phyloP scores from a whole-genome alignment of 345 rosid genomes.

The Mangifera indica region DNA sequence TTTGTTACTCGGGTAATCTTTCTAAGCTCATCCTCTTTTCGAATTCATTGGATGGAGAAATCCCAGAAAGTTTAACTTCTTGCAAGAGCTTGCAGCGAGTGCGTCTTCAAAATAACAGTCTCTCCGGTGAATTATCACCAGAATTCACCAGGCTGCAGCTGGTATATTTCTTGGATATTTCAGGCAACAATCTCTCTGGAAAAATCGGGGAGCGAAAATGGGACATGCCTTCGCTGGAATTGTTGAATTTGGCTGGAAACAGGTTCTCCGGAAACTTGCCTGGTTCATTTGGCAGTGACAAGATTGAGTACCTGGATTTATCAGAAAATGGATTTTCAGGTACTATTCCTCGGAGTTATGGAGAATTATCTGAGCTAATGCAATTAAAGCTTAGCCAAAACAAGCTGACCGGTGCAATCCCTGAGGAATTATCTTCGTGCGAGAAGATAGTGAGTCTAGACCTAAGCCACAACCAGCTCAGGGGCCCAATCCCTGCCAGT shows the following conservation, averaged over 20 bases:
- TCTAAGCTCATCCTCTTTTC: conserved; percentile 84
- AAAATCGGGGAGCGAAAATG: conserved; percentile 44
- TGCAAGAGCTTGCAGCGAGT: conserved; percentile 70
- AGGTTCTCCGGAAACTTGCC: conserved; percentile 60
- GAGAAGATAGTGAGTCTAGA: conserved; percentile 70
- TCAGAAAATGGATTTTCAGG: conserved; percentile 66
- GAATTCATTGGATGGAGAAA: conserved; percentile 56
- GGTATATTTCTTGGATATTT: conserved; percentile 77
- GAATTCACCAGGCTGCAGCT: conserved; percentile 55
- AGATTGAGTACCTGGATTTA: conserved; percentile 60
- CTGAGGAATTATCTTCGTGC: conserved; percentile 62
- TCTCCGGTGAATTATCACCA: conserved; percentile 51
- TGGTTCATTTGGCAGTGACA: conserved; percentile 48
- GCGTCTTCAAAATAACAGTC: conserved; percentile 65
- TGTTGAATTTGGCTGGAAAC: conserved; percentile 70
- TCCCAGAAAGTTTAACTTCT: conserved; percentile 49
- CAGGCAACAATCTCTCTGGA: conserved; percentile 65
- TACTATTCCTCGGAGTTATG: conserved; percentile 42
- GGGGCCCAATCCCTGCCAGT: conserved; percentile 54
- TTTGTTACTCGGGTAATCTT: conserved; percentile 68
- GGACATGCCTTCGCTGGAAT: conserved; percentile 74
- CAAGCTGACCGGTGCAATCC: conserved; percentile 61
- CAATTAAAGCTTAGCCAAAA: conserved; percentile 57
- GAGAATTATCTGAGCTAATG: conserved; percentile 50
- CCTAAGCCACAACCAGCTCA: conserved; percentile 67